phyloP scores from a whole-genome alignment of 192 early-diverging fungal species.

The Entrophospora sp. region DNA sequence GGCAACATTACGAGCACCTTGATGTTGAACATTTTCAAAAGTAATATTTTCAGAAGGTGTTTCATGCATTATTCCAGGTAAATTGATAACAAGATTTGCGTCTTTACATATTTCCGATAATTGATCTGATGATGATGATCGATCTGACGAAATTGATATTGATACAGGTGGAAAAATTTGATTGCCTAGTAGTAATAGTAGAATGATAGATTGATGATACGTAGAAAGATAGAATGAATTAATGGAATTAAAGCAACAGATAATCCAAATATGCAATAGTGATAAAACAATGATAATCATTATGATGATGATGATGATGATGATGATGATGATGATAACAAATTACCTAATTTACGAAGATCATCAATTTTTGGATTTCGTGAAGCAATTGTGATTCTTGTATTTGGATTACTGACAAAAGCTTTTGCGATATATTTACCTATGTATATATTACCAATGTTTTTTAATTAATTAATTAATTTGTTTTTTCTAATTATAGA shows the following conservation, averaged over 20 bases:
- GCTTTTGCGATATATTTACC: conserved; percentile 22
- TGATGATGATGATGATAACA: too few species aligned
- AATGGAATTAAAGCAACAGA: too few species aligned
- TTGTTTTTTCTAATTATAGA: neutral
- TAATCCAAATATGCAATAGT: neutral
- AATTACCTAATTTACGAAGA: conserved; percentile 3
- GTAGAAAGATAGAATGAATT: too few species aligned
- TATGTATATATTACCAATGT: neutral
- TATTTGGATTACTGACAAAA: conserved; percentile 4
- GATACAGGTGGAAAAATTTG: conserved; percentile 6
- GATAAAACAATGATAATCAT: neutral
- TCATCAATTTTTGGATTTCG: conserved; percentile 6
- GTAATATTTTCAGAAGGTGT: conserved; percentile 22
- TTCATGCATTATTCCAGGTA: conserved; percentile 34
- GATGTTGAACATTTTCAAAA: conserved; percentile 26
- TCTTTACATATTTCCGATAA: conserved; percentile 19
- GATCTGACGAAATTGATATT: too few species aligned
- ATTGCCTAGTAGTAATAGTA: neutral
- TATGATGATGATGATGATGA: too few species aligned
- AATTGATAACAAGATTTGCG: conserved; percentile 21
- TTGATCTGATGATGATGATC: conserved; percentile 16
- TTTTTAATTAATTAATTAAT: neutral
- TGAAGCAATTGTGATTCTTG: neutral
- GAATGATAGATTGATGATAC: too few species aligned
- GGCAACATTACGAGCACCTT: conserved; percentile 26